Base-by-base conservation (phyloP, 768 basidiomycete species). In the Naganishia randhawae region DNA sequence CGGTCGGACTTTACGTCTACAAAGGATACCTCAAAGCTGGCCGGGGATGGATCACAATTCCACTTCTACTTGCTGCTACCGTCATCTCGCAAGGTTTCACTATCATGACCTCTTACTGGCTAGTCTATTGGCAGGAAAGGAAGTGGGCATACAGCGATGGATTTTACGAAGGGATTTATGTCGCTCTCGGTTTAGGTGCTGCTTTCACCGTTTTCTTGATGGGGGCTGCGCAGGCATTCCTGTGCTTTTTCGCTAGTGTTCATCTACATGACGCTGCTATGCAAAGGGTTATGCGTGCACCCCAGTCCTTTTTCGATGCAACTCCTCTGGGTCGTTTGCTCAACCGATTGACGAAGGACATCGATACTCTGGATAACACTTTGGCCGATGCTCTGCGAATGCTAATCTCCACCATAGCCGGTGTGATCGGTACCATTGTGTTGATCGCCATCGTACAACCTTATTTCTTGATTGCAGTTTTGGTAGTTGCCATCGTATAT, bases 281-380 rank as follows among this genome's bases (percentile, higher is more conserved):
- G 62, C 71, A 62, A 0, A 66, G 77, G 29, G 73, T 77, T 42
- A 85, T 94, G 84, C 85, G 87, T 76, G 90, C 91, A 0, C 91
- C 91, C 0, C 92, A 91, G 88, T 86, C 86, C 8, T 93, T 92
- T 82, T 94, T 92, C 75, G 92, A 94, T 75, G 92, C 80, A 0
- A 81, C 80, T 0, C 82, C 82, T 3, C 71, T 81, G 14, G 82
- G 82, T 0, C 64, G 67, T 39, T 41, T 81, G 71, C 72, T 77
- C 72, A 77, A 77, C 45, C 69, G 79, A 27, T 73, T 81, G 57
- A 67, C 74, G 6, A 81, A 81, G 32, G 80, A 80, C 65, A 75
- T 77, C 63, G 80, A 80, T 52, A 78, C 76, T 0, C 52, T 77
- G 45, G 78, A 79, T 69, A 79, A 79, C 69, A 78, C 76, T 7